Base-by-base conservation (phyloP, 192 early-diverging fungal species). In the Coemansia sp. region DNA sequence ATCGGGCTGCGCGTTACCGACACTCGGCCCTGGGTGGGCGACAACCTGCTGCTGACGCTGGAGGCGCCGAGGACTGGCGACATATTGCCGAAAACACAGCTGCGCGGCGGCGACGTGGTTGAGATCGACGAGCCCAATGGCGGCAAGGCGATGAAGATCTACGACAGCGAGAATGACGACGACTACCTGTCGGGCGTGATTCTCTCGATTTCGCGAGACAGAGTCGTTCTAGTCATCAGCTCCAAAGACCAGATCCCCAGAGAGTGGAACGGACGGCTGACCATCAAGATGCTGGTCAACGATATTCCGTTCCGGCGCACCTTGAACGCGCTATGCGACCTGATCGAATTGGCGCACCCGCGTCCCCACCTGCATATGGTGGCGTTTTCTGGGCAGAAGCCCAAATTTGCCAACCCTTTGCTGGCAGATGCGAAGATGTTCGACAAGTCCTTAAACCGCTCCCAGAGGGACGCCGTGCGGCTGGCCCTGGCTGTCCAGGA, bases 381-480 rank as follows among this genome's bases (percentile, higher is more conserved):
- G 51, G 51, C 51, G 6, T 54, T 54, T 33, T 31, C 51, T 0
- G 10, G 13, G 13, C 1, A 54, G 29, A 9, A 4, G 51, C 24
- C 51, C 51, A 54, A 54, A 13, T 31, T 54, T 54, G 51, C 31
- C 51, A 54, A 54, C 27, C 29, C 51, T 8, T 14, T 54, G 51
- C 29, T 54, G 27, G 51, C 51, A 13, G 10, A 54, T 31, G 8
- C 29, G 2, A 31, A 54, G n/a, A 54, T 54, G 51, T 2, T 54
- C 2, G 51, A 27, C 51, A 13, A 21, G 21, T 77, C 70, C 0
- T 73, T 96, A 8, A 94, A 96, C 67, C 74, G 70, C 1, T 87
- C 87, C 10, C 94, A 96, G 68, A 75, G 73, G 24, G 82, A 83
- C 27, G 94, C 93, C 0, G 88, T 96, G 3, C 67, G 64, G 19